Evolutionary conservation across 345 rosid genomes (phyloP).

Genomic region (Syzygium grande): DNA sequence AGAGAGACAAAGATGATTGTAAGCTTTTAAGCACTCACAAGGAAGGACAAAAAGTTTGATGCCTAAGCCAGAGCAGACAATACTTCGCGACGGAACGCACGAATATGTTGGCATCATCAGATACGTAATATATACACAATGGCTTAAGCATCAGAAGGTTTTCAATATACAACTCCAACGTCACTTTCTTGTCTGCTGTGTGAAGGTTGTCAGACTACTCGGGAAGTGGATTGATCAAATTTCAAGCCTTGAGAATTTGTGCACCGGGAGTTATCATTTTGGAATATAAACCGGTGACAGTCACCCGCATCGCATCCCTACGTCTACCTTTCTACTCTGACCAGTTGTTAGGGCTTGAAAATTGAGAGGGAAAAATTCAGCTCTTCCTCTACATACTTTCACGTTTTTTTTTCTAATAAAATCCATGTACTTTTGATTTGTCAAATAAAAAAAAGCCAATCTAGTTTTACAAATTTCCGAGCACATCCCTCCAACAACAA

Average conservation of each 20-base stretch:
- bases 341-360: neutral
- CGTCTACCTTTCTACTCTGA: neutral
- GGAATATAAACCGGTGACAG: neutral
- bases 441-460: neutral
- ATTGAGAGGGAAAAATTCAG: neutral
- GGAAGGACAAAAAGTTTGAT: neutral
- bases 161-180: neutral
- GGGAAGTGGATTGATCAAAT: neutral
- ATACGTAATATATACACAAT: neutral
- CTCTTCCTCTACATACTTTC: neutral
- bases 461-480: neutral
- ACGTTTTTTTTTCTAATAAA: neutral
- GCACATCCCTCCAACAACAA: neutral
- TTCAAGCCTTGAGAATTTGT: neutral
- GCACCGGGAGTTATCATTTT: neutral
- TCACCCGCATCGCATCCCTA: neutral
- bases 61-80: neutral
- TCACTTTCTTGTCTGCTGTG: neutral
- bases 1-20: neutral
- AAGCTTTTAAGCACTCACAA: neutral
- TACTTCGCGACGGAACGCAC: neutral
- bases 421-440: neutral
- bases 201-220: neutral
- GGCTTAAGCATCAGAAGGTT: neutral
- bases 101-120: neutral